Conservation (phyloP, 139 green algal species). For the Micromonas commoda region DNA sequence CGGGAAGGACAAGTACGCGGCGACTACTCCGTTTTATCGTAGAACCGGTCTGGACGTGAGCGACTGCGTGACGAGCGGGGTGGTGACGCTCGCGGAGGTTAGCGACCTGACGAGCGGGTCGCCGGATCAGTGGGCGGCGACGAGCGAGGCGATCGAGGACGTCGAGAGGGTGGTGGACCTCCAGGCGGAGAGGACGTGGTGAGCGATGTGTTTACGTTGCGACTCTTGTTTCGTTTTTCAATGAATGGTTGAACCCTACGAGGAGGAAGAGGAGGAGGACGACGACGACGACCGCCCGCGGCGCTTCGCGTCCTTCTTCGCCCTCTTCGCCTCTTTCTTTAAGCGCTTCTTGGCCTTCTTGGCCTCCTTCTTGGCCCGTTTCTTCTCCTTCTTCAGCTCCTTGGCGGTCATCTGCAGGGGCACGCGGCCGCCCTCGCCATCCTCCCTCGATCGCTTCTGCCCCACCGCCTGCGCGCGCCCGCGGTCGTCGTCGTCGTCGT, state of each 20-base stretch:
- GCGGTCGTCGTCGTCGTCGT: slow-evolving; percentile 2
- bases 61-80: too few species aligned
- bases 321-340: slow-evolving; percentile 12
- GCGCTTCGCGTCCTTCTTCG: slow-evolving; percentile 6
- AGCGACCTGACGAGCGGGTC: too few species aligned
- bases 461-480: not conserved
- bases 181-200: too few species aligned
- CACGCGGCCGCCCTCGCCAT: not conserved
- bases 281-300: not conserved
- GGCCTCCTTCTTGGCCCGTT: not conserved
- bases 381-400: slow-evolving; percentile 7
- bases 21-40: too few species aligned
- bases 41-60: too few species aligned
- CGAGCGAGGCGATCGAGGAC: too few species aligned
- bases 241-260: not conserved
- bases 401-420: not conserved
- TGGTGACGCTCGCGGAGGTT: too few species aligned
- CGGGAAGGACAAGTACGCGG: too few species aligned
- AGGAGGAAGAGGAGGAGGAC: not conserved
- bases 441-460: slow-evolving; percentile 6
- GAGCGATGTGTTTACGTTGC: not conserved
- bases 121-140: too few species aligned
- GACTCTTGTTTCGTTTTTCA: not conserved
- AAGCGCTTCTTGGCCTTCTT: not conserved
- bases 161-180: too few species aligned